Evolutionary conservation across 1,284 basidiomycete genomes (phyloP), one percentile per base, ranked within the genome.

Genomic region (Macrocybe sp.): DNA sequence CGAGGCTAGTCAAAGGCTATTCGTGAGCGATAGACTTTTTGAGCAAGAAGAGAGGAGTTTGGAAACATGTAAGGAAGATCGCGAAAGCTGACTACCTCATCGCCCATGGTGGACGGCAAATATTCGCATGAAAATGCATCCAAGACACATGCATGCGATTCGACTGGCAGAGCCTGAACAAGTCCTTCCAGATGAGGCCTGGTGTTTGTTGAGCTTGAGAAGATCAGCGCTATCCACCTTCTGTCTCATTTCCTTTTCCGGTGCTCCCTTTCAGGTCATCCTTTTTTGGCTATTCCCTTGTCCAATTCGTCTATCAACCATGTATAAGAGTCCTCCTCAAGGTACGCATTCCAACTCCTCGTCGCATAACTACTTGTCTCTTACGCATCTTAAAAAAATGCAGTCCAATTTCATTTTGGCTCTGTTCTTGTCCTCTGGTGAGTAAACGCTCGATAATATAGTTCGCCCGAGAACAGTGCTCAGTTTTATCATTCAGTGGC

Each of bases 351-450:
- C 30, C 12, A 39, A 31, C 12, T 32, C 9, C 11, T 37, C 22
- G 22, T 22, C 22, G 22, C 22, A 22, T 22, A 22, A 33, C 33
- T 33, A 30, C 34, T 46, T 43, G 32, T 40, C 2, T 39, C 28
- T 28, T 30, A 28, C 9, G 37, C 41, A 16, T 35, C 12, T 4
- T 30, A 14, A 30, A 35, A 55, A 52, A 48, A 67, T 67, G 65
- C 63, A 66, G 44, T 55, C 60, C 55, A 59, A 50, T 46, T 31
- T 57, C 48, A 47, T 62, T 49, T 45, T 57, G 45, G 49, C 58
- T 51, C 41, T 61, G 38, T 14, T 64, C 51, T 48, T 63, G 37
- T 55, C 59, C 34, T 63, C 55, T 57, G 54, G 64, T 62, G 45
- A 53, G 59, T 57, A 16, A n/a, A 35, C 30, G 30, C 6, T 22